Evolutionary conservation across 352 stramenopile species (phyloP).

Genomic region (Globisporangium lucens): DNA sequence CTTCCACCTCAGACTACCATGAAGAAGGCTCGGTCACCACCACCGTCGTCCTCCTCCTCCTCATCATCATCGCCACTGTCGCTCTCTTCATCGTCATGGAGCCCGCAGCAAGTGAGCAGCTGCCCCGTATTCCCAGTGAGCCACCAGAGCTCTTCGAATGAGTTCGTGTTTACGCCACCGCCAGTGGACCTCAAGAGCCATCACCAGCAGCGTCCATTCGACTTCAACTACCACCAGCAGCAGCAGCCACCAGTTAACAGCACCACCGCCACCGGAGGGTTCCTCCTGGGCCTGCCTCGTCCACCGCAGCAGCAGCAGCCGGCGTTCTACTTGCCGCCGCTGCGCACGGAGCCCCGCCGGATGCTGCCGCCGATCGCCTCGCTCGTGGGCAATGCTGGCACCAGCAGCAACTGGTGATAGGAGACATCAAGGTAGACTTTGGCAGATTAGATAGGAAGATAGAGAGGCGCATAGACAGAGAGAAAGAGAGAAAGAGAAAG

Average conservation of each 20-base stretch:
- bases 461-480: neutral
- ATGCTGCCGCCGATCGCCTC: constrained; percentile 57
- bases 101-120: constrained; percentile 2
- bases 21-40: neutral
- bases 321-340: constrained; percentile 26
- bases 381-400: constrained; percentile 23
- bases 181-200: neutral
- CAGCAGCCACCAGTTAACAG: neutral
- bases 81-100: constrained; percentile 14
- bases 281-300: constrained; percentile 4
- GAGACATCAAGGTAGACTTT: neutral
- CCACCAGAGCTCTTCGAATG: neutral
- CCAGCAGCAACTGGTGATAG: constrained; percentile 10
- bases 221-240: neutral
- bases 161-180: neutral
- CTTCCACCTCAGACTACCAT: constrained; percentile 7
- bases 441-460: neutral
- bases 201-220: neutral
- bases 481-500: neutral
- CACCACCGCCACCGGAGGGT: neutral
- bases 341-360: constrained; percentile 30
- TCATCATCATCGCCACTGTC: constrained; percentile 11
- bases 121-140: constrained; percentile 10
- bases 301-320: neutral
- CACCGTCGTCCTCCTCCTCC: neutral